phyloP scores from a whole-genome alignment of 257 asterid genomes.

The Ilex asprella region DNA sequence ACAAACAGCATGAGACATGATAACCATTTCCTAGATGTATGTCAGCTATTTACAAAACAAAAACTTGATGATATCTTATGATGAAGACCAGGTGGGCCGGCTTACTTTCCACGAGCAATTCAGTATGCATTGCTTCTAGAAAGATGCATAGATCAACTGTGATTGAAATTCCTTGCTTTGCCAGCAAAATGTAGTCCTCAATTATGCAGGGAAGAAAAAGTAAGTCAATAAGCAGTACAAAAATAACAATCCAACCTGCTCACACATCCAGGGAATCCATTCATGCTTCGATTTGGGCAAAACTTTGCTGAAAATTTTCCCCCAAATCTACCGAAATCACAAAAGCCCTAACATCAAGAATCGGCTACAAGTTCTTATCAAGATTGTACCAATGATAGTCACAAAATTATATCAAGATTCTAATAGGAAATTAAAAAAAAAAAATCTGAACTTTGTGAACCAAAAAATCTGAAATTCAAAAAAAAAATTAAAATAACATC shows the following conservation, averaged over 20 bases:
- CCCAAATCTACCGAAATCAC: too few relatives aligned
- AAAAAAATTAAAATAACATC: too few relatives aligned
- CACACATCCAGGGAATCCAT: conserved; percentile 81
- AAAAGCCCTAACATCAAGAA: too few relatives aligned
- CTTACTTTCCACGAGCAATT: conserved; percentile 59
- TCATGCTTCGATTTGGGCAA: too few relatives aligned
- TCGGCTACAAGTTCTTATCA: too few relatives aligned
- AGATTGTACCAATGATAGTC: too few relatives aligned
- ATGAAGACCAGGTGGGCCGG: not conserved
- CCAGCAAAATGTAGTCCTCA: conserved; percentile 44
- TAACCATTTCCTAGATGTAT: not conserved
- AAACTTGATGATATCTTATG: too few relatives aligned
- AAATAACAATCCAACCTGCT: conserved; percentile 49
- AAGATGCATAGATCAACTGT: conserved; percentile 51
- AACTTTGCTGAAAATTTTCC: too few relatives aligned
- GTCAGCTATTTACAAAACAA: not conserved
- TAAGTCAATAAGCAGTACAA: conserved; percentile 15
- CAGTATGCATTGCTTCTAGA: conserved; percentile 69
- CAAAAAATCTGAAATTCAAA: too few relatives aligned
- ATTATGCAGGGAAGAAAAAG: conserved; percentile 13
- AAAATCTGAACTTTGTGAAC: too few relatives aligned
- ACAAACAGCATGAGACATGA: not conserved
- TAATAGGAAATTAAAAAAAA: too few relatives aligned
- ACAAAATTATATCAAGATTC: too few relatives aligned
- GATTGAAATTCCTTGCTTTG: conserved; percentile 32